A percentile compares a stretch with the other conserved stretches of the same genome.
Conservation (phyloP, 2,329 filamentous ascomycete genomes). For the Ophiocordyceps camponoti-floridani region DNA sequence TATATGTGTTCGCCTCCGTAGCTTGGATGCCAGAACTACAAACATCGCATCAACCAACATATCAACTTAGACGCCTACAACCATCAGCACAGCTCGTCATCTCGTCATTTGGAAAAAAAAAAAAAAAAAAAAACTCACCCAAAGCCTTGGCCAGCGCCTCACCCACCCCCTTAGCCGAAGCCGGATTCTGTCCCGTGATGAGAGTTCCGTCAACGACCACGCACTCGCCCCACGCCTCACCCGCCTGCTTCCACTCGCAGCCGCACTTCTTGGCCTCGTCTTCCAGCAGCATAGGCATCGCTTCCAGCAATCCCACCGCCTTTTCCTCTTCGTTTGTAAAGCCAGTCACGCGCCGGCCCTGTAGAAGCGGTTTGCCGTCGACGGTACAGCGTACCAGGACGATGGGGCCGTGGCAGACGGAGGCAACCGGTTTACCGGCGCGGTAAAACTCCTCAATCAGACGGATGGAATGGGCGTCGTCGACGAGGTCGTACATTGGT, state of each 20-base stretch:
- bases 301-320: conserved; percentile 26
- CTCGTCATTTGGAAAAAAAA: too few species aligned
- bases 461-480: conserved; percentile 34
- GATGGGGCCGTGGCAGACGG: conserved; percentile 53
- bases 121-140: conserved; percentile 5
- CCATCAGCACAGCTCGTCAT: not conserved
- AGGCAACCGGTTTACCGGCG: conserved; percentile 42
- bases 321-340: conserved; percentile 42
- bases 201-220: conserved; percentile 31
- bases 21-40: too few species aligned
- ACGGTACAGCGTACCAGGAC: conserved; percentile 40
- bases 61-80: not conserved
- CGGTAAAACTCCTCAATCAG: conserved; percentile 45
- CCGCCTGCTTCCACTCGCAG: conserved; percentile 37
- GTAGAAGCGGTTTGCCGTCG: conserved; percentile 31
- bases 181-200: conserved; percentile 41
- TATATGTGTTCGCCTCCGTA: too few species aligned
- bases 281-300: conserved; percentile 42
- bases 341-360: conserved; percentile 39
- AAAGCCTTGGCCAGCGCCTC: conserved; percentile 31
- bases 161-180: conserved; percentile 30
- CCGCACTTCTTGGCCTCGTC: conserved; percentile 31
- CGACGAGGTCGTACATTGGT: conserved; percentile 50
- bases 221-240: conserved; percentile 28
- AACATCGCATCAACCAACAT: too few species aligned